A percentile compares a stretch with the other conserved stretches of the same genome.
These are phyloP conservation scores for Penicillium frequentans DNA, from an alignment of 2,329 filamentous ascomycete species.

Conservation along the genomic window DNA sequence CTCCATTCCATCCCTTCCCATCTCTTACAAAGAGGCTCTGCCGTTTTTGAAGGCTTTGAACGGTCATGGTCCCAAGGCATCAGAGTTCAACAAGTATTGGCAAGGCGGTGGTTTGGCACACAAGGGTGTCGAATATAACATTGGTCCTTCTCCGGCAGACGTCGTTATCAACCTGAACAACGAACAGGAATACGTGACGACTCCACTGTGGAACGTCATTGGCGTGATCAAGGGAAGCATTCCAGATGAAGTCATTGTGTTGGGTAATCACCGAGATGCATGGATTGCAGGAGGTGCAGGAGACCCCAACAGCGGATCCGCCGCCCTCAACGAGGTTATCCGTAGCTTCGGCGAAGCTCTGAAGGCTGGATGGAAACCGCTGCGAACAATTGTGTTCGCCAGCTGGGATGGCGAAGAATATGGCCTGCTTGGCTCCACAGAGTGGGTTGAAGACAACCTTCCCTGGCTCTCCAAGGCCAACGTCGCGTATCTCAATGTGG, in stretches of 20 bases:
- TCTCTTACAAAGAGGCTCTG: constrained; percentile 83
- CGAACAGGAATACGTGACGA: constrained; percentile 77
- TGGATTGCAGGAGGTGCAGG: constrained; percentile 84
- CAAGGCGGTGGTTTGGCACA: constrained; percentile 70
- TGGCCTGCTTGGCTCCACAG: constrained; percentile 79
- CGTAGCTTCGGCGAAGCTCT: constrained; percentile 72
- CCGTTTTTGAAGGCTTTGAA: constrained; percentile 89
- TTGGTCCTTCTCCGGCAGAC: constrained; percentile 75
- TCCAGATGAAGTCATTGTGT: constrained; percentile 78
- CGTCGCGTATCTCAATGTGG: constrained; percentile 84
- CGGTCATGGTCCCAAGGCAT: constrained; percentile 76
- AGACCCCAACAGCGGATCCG: constrained; percentile 81
- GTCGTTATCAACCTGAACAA: constrained; percentile 73
- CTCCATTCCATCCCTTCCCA: constrained; percentile 84
- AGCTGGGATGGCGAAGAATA: constrained; percentile 85
- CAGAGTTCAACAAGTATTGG: constrained; percentile 73
- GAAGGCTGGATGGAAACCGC: constrained; percentile 74
- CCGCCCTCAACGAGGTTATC: constrained; percentile 75
- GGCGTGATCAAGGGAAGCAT: constrained; percentile 88
- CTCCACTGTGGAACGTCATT: constrained; percentile 86
- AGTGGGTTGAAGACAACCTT: constrained; percentile 89
- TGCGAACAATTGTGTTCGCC: constrained; percentile 89
- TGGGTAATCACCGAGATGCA: constrained; percentile 91
- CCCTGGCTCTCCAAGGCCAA: constrained; percentile 73
- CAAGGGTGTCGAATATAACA: constrained; percentile 80